Percentiles rank a stretch among this genome's conserved stretches.
These are phyloP conservation scores for Prunus mume DNA, from an alignment of 306 rosid genomes.

Conservation along the genomic window DNA sequence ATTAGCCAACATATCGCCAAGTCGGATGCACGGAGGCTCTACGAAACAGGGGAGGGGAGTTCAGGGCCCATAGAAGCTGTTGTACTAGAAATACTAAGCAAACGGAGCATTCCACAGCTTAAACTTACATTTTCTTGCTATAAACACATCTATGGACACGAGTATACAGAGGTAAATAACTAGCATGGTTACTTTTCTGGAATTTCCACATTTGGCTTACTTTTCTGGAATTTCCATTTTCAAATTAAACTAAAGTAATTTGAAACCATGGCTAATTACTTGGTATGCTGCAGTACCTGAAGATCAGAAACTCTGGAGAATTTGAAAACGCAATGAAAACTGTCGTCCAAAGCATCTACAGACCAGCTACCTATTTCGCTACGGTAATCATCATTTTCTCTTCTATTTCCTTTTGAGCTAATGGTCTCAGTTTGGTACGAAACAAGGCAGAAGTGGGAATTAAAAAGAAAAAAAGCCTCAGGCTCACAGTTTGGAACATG, in stretches of 20 bases:
- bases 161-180: constrained; percentile 50
- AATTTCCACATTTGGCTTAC: not conserved
- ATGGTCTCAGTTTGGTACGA: no score
- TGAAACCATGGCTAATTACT: not conserved
- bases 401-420: no score
- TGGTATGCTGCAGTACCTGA: constrained; percentile 44
- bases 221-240: not conserved
- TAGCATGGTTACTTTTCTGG: not conserved
- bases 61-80: constrained; percentile 46
- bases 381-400: constrained; percentile 32
- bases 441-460: no score
- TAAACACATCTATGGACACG: constrained; percentile 74
- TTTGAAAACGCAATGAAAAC: constrained; percentile 46
- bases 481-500: no score
- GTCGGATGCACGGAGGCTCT: constrained; percentile 74
- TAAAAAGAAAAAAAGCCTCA: no score
- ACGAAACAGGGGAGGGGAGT: constrained; percentile 57
- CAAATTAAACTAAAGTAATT: no score
- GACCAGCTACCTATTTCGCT: constrained; percentile 51
- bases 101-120: constrained; percentile 70
- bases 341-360: constrained; percentile 49
- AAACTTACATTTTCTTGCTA: constrained; percentile 63
- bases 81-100: constrained; percentile 63
- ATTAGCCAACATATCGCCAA: constrained; percentile 59
- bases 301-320: constrained; percentile 37